phyloP scores from a whole-genome alignment of 805 yeast genomes.

The Schwanniomyces polymorphus region DNA sequence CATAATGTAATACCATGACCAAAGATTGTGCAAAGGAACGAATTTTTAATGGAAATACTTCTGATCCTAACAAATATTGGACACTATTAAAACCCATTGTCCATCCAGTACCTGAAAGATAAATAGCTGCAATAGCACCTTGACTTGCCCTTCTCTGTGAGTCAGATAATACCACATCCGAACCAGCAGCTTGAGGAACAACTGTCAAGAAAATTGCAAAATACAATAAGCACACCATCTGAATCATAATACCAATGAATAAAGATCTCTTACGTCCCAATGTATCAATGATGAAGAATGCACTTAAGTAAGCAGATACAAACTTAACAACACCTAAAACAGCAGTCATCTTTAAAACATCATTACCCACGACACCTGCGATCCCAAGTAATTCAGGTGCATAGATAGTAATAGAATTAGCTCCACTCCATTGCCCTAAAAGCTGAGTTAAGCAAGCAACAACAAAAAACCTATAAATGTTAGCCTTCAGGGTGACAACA shows the following conservation, averaged over 20 bases:
- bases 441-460: slow-evolving; percentile 45
- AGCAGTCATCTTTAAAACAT: slow-evolving; percentile 48
- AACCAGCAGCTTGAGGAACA: slow-evolving; percentile 41
- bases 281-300: slow-evolving; percentile 54
- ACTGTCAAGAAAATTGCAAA: slow-evolving; percentile 47
- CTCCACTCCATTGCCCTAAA: slow-evolving; percentile 62
- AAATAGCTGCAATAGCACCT: slow-evolving; percentile 53
- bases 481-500: slow-evolving; percentile 34
- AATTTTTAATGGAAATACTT: slow-evolving; percentile 52
- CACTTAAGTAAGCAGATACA: slow-evolving; percentile 46
- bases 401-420: slow-evolving; percentile 55
- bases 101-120: slow-evolving; percentile 56
- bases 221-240: slow-evolving; percentile 42
- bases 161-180: slow-evolving; percentile 24
- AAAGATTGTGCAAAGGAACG: slow-evolving; percentile 51
- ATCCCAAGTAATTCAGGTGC: slow-evolving; percentile 52
- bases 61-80: slow-evolving; percentile 56
- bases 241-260: slow-evolving; percentile 49
- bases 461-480: slow-evolving; percentile 45
- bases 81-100: slow-evolving; percentile 58
- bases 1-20: slow-evolving; percentile 56
- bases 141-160: slow-evolving; percentile 38
- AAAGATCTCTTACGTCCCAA: slow-evolving; percentile 53
- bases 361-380: slow-evolving; percentile 46
- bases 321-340: slow-evolving; percentile 56